Conservation (phyloP, 2,329 filamentous ascomycete species). For the Helicocarpus griseus region DNA sequence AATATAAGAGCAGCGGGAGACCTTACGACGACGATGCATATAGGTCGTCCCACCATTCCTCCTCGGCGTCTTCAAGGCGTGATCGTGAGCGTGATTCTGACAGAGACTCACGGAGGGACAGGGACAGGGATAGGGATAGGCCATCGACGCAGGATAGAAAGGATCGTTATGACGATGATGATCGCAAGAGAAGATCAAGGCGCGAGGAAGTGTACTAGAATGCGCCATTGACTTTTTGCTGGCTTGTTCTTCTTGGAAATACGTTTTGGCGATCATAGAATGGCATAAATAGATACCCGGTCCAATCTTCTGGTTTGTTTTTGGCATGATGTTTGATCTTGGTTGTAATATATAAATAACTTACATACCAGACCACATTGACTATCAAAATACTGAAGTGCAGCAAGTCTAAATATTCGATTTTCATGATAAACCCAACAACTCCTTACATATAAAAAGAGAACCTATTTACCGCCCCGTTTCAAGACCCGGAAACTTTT, state of each 20-base stretch:
- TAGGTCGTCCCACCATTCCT: slow-evolving; percentile 26
- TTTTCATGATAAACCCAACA: no score
- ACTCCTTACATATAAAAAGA: neutral
- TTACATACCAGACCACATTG: no score
- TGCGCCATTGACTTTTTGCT: slow-evolving; percentile 7
- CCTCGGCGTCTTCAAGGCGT: slow-evolving; percentile 22
- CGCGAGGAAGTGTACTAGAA: slow-evolving; percentile 6
- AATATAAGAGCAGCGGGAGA: slow-evolving; percentile 9
- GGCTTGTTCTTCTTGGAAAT: neutral
- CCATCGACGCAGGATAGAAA: slow-evolving; percentile 14
- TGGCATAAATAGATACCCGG: neutral
- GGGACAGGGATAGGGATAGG: slow-evolving; percentile 20
- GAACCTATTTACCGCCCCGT: neutral
- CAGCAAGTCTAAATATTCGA: no score
- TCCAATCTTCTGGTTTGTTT: neutral
- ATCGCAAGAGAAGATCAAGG: slow-evolving; percentile 2
- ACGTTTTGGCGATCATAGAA: neutral
- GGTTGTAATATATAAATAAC: neutral
- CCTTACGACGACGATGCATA: slow-evolving; percentile 24
- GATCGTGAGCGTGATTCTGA: slow-evolving; percentile 21
- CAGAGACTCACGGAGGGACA: slow-evolving; percentile 19
- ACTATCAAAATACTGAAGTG: no score
- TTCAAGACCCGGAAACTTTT: neutral
- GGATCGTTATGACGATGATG: slow-evolving; percentile 10
- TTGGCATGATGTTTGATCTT: neutral